Conservation (phyloP, 2,329 filamentous ascomycete genomes). For the Hymenoscyphus fructigenus region DNA sequence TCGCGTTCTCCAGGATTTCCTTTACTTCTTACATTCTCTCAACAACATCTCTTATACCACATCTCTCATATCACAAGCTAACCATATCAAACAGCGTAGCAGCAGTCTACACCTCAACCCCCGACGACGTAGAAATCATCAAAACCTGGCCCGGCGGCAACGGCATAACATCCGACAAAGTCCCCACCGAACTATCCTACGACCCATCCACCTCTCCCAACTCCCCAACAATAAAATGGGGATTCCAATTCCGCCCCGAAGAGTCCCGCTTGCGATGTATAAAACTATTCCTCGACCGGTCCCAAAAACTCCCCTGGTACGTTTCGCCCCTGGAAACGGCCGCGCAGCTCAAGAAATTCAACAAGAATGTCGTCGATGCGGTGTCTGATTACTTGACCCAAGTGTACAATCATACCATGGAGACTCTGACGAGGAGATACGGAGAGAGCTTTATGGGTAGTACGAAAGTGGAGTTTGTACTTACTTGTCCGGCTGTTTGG, state of each 20-base stretch:
- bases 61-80: conserved; percentile 9
- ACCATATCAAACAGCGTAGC: conserved; percentile 53
- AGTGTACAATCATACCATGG: conserved; percentile 75
- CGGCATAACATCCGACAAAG: conserved; percentile 85
- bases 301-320: conserved; percentile 78
- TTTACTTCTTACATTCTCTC: neutral
- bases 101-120: conserved; percentile 71
- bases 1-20: neutral
- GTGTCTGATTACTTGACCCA: conserved; percentile 78
- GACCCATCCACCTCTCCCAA: conserved; percentile 44
- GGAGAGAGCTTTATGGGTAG: conserved; percentile 76
- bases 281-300: conserved; percentile 79
- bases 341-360: conserved; percentile 69
- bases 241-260: conserved; percentile 78
- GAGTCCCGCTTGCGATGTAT: conserved; percentile 76
- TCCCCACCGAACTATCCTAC: conserved; percentile 73
- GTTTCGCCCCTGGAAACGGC: conserved; percentile 76
- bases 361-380: conserved; percentile 76
- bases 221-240: conserved; percentile 65
- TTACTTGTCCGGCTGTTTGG: conserved; percentile 83
- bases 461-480: conserved; percentile 74
- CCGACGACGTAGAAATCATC: conserved; percentile 80
- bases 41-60: neutral
- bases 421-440: conserved; percentile 71
- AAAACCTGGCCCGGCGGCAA: conserved; percentile 83